These are phyloP conservation scores for Berberis thunbergii DNA, from an alignment of 164 flowering plant genomes.

Conservation along the genomic window DNA sequence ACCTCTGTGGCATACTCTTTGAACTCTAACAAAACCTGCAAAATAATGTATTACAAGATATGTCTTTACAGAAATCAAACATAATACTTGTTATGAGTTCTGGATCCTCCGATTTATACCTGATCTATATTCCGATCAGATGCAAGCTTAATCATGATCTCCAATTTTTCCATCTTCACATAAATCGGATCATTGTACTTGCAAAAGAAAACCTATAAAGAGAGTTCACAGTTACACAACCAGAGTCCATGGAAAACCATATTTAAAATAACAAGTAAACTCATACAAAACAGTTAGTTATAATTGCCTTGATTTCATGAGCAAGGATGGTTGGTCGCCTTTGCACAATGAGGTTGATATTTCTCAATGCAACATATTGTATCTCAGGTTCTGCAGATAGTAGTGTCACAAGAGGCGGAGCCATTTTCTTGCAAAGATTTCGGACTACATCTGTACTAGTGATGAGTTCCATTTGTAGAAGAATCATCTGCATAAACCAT, in stretches of 20 bases:
- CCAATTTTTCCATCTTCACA: conserved; percentile 95
- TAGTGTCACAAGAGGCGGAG: conserved; percentile 98
- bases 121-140: conserved; percentile 98
- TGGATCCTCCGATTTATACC: conserved; percentile 27
- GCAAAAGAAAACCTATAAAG: conserved; percentile 89
- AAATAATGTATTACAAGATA: background rate
- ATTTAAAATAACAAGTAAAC: background rate
- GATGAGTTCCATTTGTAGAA: conserved; percentile 98
- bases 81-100: background rate
- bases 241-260: background rate
- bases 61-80: background rate
- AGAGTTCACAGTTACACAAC: background rate
- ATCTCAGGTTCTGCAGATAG: conserved; percentile 99
- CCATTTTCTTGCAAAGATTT: conserved; percentile 99
- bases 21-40: conserved; percentile 90
- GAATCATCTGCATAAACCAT: conserved; percentile 72
- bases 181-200: conserved; percentile 99
- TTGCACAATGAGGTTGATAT: conserved; percentile 96
- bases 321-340: conserved; percentile 95
- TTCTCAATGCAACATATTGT: conserved; percentile 95
- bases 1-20: conserved; percentile 99
- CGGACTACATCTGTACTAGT: conserved; percentile 94
- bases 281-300: background rate
- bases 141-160: conserved; percentile 98
- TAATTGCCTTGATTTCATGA: conserved; percentile 92